Conservation (phyloP, 164 flowering plant species). For the Cinnamomum chago region DNA sequence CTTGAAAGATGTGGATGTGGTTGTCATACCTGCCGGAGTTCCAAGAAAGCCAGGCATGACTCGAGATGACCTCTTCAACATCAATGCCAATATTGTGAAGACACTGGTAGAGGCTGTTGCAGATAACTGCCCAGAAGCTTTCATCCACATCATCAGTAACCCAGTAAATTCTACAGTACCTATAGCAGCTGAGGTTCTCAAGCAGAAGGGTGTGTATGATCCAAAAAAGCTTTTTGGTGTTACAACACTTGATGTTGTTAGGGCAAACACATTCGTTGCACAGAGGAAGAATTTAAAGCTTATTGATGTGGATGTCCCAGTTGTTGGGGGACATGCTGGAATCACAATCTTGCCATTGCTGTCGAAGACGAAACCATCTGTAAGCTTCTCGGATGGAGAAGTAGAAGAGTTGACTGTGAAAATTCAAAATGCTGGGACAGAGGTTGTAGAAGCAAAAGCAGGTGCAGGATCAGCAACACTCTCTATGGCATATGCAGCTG, state of each 20-base stretch:
- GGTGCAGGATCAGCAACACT: constrained; percentile 17
- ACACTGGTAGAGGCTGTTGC: constrained; percentile 32
- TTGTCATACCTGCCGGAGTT: constrained; percentile 34
- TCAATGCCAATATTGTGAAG: constrained; percentile 36
- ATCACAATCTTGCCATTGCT: constrained; percentile 15
- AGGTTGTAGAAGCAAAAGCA: constrained; percentile 15
- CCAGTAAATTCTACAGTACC: constrained; percentile 42
- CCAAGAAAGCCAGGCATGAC: constrained; percentile 44
- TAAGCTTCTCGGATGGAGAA: constrained; percentile 11
- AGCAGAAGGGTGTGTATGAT: constrained; percentile 40
- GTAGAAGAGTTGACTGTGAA: constrained; percentile 8
- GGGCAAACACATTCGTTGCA: constrained; percentile 51
- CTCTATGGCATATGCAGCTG: constrained; percentile 19
- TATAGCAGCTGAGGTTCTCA: constrained; percentile 43
- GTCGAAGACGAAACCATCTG: constrained; percentile 9
- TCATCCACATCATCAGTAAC: constrained; percentile 43
- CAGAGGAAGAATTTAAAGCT: constrained; percentile 12
- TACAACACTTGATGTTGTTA: constrained; percentile 24
- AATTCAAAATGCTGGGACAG: constrained; percentile 17
- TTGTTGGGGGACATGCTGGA: constrained; percentile 16
- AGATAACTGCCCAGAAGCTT: constrained; percentile 34
- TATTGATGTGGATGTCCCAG: constrained; percentile 14
- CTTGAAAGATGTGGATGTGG: constrained; percentile 26
- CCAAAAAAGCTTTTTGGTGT: constrained; percentile 38
- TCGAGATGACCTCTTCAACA: constrained; percentile 42